These are phyloP conservation scores for Pseudogymnoascus sp. DNA, from an alignment of 2,329 filamentous ascomycete genomes.

Conservation along the genomic window DNA sequence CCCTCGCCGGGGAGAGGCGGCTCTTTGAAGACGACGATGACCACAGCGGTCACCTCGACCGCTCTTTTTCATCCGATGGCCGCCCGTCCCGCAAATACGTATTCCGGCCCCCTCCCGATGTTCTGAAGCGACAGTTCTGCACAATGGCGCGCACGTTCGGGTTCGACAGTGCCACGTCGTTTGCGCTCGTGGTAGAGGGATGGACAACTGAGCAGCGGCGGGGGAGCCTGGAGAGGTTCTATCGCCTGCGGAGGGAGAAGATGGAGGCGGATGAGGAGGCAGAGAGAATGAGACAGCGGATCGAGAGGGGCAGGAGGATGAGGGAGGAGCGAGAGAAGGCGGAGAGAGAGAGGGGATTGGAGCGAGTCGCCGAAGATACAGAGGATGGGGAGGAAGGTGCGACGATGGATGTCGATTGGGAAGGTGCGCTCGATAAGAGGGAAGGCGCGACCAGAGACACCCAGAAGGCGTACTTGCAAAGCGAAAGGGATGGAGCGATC, in stretches of 20 bases:
- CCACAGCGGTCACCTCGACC: conserved; percentile 34
- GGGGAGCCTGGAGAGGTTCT: conserved; percentile 75
- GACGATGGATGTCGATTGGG: neutral
- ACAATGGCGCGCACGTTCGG: conserved; percentile 78
- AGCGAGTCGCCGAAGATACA: neutral
- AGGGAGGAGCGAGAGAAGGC: neutral
- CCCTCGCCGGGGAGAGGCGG: conserved; percentile 22
- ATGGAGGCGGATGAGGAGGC: conserved; percentile 8
- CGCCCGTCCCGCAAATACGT: conserved; percentile 28
- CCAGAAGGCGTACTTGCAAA: neutral
- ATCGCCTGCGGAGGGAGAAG: conserved; percentile 48
- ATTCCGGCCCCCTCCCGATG: conserved; percentile 60
- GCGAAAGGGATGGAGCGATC: neutral
- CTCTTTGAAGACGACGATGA: conserved; percentile 35
- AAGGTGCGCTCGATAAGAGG: neutral
- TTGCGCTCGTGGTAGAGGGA: conserved; percentile 82
- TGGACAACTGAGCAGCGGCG: conserved; percentile 81
- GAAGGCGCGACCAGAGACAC: neutral
- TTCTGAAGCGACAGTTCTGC: conserved; percentile 79
- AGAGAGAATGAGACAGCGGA: neutral
- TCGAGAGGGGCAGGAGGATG: neutral
- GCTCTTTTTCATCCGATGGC: conserved; percentile 14
- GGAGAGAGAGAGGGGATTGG: neutral
- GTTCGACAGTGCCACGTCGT: conserved; percentile 69
- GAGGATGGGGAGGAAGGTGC: neutral